Base-by-base conservation (phyloP, 192 early-diverging fungal species). In the Gamsiella multidivaricata region DNA sequence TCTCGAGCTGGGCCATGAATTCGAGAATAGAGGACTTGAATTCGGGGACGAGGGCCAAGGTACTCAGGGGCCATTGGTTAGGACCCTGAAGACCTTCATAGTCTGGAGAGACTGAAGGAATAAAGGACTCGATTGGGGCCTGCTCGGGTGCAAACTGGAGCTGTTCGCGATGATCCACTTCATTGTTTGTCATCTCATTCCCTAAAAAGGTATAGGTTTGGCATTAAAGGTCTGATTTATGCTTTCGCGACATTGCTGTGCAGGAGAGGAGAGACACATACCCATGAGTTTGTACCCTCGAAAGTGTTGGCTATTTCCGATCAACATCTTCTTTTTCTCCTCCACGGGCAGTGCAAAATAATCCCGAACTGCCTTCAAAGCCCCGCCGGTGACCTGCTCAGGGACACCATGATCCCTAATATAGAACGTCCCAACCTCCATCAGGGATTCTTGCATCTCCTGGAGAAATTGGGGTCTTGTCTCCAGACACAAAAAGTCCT, bases 71-170 rank as follows among this genome's bases (percentile, higher is more conserved):
- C 88, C 89, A 91, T 79, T 87, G 84, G 39, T 89, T 89, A 20
- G 89, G 87, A 0, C 89, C 87, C 2, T 79, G 64, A 1, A 91
- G 73, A 14, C 82, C 80, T 14, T 82, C 62, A 54, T 91, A 76
- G 20, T 75, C 65, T 1, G 82, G 84, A 12, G 64, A 69, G 12
- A 59, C 68, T 11, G 57, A 39, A 0, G 60, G 57, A 5, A 36
- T 9, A 36, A 75, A 75, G 9, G 47, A 54, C 0, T 46, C 42
- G 33, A 61, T 36, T 3, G 52, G 26, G 23, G 56, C 15, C 11
- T 34, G 64, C 26, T 91, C 88, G 53, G 82, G 81, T 33, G 70
- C 88, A 47, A 87, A 83, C 54, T 91, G 87, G 49, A 88, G 81
- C 59, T 89, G 86, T 60, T 91, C 90, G n/a, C 73, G 73, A 22